phyloP scores from a whole-genome alignment of 768 basidiomycete genomes.

The Cubamyces lactineus region DNA sequence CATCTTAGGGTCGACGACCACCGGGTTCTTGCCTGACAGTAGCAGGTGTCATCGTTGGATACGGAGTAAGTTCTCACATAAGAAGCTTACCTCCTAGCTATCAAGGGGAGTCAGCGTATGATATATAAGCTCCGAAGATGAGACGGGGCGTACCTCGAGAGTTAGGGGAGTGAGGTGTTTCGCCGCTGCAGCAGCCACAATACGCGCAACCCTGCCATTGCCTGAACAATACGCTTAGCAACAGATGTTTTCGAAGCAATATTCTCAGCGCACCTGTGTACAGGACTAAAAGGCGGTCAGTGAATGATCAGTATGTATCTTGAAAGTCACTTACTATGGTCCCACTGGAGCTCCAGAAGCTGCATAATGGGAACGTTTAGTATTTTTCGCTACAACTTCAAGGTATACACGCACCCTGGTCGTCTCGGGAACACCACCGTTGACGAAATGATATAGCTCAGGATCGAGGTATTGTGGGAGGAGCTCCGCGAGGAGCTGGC shows the following conservation, averaged over 20 bases:
- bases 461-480: slow-evolving; percentile 75
- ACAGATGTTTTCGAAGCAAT: slow-evolving; percentile 42
- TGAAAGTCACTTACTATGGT: slow-evolving; percentile 47
- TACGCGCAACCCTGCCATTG: slow-evolving; percentile 42
- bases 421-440: slow-evolving; percentile 69
- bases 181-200: slow-evolving; percentile 76
- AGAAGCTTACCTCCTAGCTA: slow-evolving; percentile 53
- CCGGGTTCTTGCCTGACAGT: slow-evolving; percentile 63
- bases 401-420: slow-evolving; percentile 44
- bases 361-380: slow-evolving; percentile 29
- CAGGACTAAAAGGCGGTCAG: slow-evolving; percentile 43
- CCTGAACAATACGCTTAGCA: slow-evolving; percentile 49
- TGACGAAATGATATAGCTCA: slow-evolving; percentile 62
- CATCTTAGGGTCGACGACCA: slow-evolving; percentile 62
- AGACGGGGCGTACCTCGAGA: slow-evolving; percentile 45
- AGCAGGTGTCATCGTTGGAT: neutral
- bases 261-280: slow-evolving; percentile 49
- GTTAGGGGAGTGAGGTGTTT: slow-evolving; percentile 75
- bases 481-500: slow-evolving; percentile 64
- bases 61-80: neutral
- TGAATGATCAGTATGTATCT: too few relatives aligned
- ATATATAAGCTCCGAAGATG: neutral
- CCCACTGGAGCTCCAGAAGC: slow-evolving; percentile 73
- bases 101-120: neutral
- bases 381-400: neutral